Evolutionary conservation across 306 rosid genomes (phyloP).

Genomic region (Castanea sativa): DNA sequence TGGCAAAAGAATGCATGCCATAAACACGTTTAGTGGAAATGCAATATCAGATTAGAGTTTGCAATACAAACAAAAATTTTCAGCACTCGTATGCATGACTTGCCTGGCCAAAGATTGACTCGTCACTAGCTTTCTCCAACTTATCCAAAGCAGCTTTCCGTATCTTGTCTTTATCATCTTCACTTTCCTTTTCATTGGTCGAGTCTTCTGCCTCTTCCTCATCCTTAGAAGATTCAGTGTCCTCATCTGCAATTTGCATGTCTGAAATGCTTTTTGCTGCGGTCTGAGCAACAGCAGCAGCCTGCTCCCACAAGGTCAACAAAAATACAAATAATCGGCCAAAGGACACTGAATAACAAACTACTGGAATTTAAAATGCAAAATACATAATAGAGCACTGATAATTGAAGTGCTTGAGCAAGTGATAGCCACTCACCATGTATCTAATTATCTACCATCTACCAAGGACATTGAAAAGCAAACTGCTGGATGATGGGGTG

Average conservation of each 20-base stretch:
- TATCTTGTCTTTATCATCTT: constrained; percentile 42
- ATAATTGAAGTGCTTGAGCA: neutral
- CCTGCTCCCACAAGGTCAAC: constrained; percentile 50
- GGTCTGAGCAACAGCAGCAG: constrained; percentile 80
- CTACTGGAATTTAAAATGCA: neutral
- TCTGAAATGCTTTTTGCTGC: constrained; percentile 80
- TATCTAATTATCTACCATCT: neutral
- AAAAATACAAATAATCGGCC: neutral
- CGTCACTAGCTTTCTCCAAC: constrained; percentile 93
- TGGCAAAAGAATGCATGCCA: no score
- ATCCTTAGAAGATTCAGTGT: constrained; percentile 55
- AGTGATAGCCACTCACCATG: neutral
- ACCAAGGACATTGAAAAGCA: neutral
- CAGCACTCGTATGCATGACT: constrained; percentile 21
- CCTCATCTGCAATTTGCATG: constrained; percentile 50
- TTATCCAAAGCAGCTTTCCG: constrained; percentile 72
- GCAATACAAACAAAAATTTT: neutral
- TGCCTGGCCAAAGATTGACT: constrained; percentile 87
- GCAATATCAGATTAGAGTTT: neutral
- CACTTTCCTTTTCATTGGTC: constrained; percentile 44
- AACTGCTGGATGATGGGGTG: neutral
- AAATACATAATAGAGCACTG: neutral
- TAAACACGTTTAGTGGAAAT: neutral
- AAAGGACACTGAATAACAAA: constrained; percentile 1
- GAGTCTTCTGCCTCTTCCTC: constrained; percentile 47